phyloP scores from a whole-genome alignment of 1,284 basidiomycete genomes.

The Ustilago bromivora region DNA sequence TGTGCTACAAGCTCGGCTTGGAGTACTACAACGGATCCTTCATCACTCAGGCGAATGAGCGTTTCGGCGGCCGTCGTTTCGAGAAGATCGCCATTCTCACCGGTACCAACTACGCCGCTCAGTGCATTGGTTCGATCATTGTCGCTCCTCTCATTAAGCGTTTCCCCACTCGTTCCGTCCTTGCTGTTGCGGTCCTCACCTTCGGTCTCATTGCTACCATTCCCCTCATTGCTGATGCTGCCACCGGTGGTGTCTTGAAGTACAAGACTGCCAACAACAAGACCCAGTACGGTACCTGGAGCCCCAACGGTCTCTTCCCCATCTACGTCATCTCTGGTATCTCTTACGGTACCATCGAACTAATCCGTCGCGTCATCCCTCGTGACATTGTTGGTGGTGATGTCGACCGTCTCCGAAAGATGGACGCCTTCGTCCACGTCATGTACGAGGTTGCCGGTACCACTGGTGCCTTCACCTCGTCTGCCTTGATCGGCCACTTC shows the following conservation, averaged over 20 bases:
- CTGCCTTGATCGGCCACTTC: slow-evolving; percentile 67
- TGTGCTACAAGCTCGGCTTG: slow-evolving; percentile 57
- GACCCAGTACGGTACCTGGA: slow-evolving; percentile 67
- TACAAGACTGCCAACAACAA: slow-evolving; percentile 62
- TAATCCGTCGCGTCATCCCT: slow-evolving; percentile 70
- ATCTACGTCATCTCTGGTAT: slow-evolving; percentile 67
- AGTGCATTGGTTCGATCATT: slow-evolving; percentile 65
- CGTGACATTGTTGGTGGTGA: slow-evolving; percentile 68
- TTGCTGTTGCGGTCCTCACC: slow-evolving; percentile 65
- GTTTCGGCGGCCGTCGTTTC: slow-evolving; percentile 57
- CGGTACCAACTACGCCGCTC: slow-evolving; percentile 67
- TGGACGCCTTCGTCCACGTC: slow-evolving; percentile 70
- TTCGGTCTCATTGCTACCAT: slow-evolving; percentile 68
- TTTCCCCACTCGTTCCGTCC: slow-evolving; percentile 69
- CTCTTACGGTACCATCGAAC: slow-evolving; percentile 70
- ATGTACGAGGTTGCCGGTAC: slow-evolving; percentile 71
- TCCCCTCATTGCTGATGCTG: slow-evolving; percentile 69
- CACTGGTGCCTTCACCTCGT: slow-evolving; percentile 69
- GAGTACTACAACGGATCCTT: slow-evolving; percentile 62
- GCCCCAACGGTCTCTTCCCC: slow-evolving; percentile 68
- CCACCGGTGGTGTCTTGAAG: slow-evolving; percentile 65
- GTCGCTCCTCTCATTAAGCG: slow-evolving; percentile 69
- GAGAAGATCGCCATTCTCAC: slow-evolving; percentile 65
- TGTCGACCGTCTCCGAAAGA: slow-evolving; percentile 65
- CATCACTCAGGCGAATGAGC: slow-evolving; percentile 66